Conservation (phyloP, 148 eudicot species). For the Silene conica region DNA sequence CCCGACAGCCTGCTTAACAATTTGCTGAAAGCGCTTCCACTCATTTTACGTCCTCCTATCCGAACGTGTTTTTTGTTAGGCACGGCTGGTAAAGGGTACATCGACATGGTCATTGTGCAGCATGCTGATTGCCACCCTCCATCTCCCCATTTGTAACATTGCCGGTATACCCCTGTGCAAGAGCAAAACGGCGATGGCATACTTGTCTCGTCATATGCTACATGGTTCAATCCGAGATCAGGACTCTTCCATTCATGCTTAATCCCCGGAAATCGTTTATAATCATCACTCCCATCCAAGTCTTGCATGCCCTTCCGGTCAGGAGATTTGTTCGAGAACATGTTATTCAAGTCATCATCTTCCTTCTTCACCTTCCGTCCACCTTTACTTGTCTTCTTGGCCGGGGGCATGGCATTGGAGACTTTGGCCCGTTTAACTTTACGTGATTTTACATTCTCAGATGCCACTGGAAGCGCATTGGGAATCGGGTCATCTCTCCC, state of each 20-base stretch:
- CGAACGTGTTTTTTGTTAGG: conserved; percentile 84
- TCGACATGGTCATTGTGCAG: conserved; percentile 76
- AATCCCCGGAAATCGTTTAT: conserved; percentile 12
- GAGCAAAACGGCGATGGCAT: conserved; percentile 93
- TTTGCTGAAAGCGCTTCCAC: conserved; percentile 85
- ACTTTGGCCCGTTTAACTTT: conserved; percentile 56
- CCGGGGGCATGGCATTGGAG: conserved; percentile 34
- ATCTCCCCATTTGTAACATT: conserved; percentile 94
- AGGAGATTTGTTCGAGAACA: conserved; percentile 9
- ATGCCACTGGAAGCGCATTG: conserved; percentile 40
- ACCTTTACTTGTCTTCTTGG: conserved; percentile 46
- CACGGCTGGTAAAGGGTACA: conserved; percentile 74
- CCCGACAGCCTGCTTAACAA: conserved; percentile 69
- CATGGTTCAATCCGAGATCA: conserved; percentile 77
- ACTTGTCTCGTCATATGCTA: conserved; percentile 66
- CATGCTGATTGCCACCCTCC: conserved; percentile 99
- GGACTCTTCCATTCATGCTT: conserved; percentile 74
- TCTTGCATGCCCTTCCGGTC: conserved; percentile 49
- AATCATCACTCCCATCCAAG: conserved; percentile 10
- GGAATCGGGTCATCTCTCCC: conserved; percentile 35
- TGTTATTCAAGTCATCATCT: conserved; percentile 51
- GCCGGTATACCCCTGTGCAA: conserved; percentile 72
- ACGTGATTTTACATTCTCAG: conserved; percentile 48
- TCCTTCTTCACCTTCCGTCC: conserved; percentile 53
- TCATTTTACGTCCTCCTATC: conserved; percentile 91